Evolutionary conservation across 495 filamentous ascomycete genomes (phyloP).

Genomic region (Annulohypoxylon bovei): DNA sequence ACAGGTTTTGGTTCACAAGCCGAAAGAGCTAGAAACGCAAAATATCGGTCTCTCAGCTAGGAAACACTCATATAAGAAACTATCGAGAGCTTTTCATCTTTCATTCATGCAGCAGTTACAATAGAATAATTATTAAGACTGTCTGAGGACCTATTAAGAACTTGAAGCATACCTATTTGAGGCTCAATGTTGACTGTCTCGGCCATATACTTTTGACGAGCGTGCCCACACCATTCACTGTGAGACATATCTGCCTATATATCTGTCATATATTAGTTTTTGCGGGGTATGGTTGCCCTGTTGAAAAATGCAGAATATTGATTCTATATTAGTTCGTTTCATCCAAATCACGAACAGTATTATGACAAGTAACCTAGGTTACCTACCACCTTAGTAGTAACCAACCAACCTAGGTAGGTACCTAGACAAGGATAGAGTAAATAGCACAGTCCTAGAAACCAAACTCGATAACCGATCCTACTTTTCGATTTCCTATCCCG

Average conservation of each 20-base stretch:
- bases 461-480: slow-evolving; percentile 20
- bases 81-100: background rate
- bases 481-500: slow-evolving; percentile 11
- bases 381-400: no score
- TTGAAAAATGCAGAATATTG: slow-evolving; percentile 1
- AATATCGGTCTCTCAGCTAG: background rate
- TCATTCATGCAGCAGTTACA: background rate
- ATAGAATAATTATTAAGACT: background rate
- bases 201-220: slow-evolving; percentile 32
- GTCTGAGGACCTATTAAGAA: background rate
- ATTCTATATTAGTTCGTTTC: slow-evolving; percentile 4
- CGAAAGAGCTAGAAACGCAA: background rate
- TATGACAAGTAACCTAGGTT: no score
- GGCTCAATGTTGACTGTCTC: slow-evolving; percentile 32
- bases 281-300: slow-evolving; percentile 16
- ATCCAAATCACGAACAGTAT: background rate
- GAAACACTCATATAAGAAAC: background rate
- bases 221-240: background rate
- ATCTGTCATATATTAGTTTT: slow-evolving; percentile 16
- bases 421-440: background rate
- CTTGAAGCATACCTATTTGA: slow-evolving; percentile 1
- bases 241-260: slow-evolving; percentile 26
- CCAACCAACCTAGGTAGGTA: no score
- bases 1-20: background rate
- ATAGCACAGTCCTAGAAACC: background rate